Evolutionary conservation across 2,329 filamentous ascomycete genomes (phyloP).

Genomic region (Geosmithia flava): DNA sequence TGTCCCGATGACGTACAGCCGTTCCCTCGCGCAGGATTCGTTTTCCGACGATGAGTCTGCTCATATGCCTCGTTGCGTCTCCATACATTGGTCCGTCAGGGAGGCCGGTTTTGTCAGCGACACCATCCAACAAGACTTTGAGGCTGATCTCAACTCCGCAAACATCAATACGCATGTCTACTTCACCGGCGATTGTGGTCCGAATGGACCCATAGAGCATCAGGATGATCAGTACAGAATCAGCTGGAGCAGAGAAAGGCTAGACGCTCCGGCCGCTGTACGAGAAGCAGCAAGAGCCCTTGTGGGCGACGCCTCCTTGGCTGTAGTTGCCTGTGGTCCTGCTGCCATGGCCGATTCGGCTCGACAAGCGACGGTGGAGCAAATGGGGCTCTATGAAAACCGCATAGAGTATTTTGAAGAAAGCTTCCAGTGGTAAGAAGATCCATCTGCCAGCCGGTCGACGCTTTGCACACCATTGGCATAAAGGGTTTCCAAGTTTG

Average conservation of each 20-base stretch:
- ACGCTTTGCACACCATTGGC: neutral
- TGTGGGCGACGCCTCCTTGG: conserved; percentile 14
- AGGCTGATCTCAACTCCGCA: conserved; percentile 10
- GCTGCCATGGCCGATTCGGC: conserved; percentile 30
- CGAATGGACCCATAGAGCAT: neutral
- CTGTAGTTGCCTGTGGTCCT: conserved; percentile 31
- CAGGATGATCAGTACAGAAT: conserved; percentile 3
- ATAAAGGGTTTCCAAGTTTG: neutral
- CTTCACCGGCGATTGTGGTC: conserved; percentile 11
- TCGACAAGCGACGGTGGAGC: conserved; percentile 18
- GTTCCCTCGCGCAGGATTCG: conserved; percentile 7
- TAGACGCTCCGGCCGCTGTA: conserved; percentile 19
- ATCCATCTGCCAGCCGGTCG: neutral
- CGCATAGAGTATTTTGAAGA: conserved; percentile 29
- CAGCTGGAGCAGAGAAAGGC: conserved; percentile 13
- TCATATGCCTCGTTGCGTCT: conserved; percentile 7
- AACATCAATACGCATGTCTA: conserved; percentile 23
- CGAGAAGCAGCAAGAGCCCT: conserved; percentile 9
- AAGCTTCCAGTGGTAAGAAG: conserved; percentile 26
- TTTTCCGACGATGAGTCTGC: neutral
- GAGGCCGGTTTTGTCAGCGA: conserved; percentile 23
- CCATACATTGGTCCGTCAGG: conserved; percentile 30
- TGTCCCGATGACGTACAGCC: conserved; percentile 25
- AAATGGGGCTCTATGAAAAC: conserved; percentile 12
- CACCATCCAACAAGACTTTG: conserved; percentile 19